Conservation (phyloP, 768 basidiomycete genomes). For the Coprinopsis cinerea region DNA sequence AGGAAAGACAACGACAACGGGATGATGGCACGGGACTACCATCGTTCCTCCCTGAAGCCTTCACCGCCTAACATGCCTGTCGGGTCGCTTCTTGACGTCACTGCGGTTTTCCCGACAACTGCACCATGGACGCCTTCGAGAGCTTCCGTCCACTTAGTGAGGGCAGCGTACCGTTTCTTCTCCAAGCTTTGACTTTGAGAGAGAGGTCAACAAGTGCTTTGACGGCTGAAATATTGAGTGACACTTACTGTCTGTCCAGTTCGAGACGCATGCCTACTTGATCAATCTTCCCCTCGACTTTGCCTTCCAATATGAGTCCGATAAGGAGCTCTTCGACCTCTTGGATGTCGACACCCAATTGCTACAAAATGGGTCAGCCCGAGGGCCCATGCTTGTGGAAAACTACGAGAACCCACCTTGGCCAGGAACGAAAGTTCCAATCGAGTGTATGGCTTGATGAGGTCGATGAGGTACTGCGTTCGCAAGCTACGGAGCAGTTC, state of each 20-base stretch:
- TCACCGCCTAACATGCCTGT: conserved; percentile 25
- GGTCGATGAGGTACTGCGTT: conserved; percentile 95
- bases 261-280: conserved; percentile 93
- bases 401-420: conserved; percentile 46
- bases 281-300: conserved; percentile 94
- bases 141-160: conserved; percentile 80
- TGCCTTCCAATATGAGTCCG: conserved; percentile 92
- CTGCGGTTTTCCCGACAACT: conserved; percentile 67
- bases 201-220: neutral
- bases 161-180: conserved; percentile 76
- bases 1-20: neutral
- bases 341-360: conserved; percentile 87
- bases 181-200: conserved; percentile 89
- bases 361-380: conserved; percentile 39
- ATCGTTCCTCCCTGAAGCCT: conserved; percentile 31
- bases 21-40: neutral
- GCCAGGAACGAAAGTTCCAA: conserved; percentile 91
- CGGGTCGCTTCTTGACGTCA: conserved; percentile 31
- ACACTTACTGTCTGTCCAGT: conserved; percentile 74
- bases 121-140: conserved; percentile 71
- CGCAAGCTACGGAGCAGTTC: conserved; percentile 91
- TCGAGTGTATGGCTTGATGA: conserved; percentile 96
- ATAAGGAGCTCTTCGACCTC: conserved; percentile 95
- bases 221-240: conserved; percentile 13
- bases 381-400: neutral